Evolutionary conservation across 2,329 filamentous ascomycete genomes (phyloP), one percentile per base, ranked within the genome.

Genomic region (Bisporella sp.): DNA sequence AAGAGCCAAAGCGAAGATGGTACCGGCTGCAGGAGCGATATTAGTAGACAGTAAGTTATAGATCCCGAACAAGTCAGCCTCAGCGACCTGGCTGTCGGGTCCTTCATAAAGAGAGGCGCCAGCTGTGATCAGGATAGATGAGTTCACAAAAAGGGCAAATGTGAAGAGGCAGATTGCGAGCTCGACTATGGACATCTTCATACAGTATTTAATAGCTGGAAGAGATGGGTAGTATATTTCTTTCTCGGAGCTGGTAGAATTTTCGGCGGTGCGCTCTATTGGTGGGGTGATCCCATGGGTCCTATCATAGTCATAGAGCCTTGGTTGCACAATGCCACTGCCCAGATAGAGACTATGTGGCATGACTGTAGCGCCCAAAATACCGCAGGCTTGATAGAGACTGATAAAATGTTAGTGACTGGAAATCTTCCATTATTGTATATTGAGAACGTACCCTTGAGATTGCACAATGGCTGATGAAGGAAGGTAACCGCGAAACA

Each of bases 81-180:
- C 73, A 5, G 75, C 70, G 1, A 86, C 85, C 3, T 78, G 45
- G 8, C 35, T n/a, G 35, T 37, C n/a, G 13, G 42, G 48, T n/a
- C 50, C 78, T 4, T 76, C 68, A 63, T 85, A 90, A 0, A 95
- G 76, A 0, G 86, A 84, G 0, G 87, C 82, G 29, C 89, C 90
- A 0, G 90, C 84, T 9, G 90, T 84, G 59, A 93, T 89, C 11
- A 93, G 75, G 60, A 93, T 92, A 35, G 87, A 78, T 48, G 81
- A 87, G 71, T 93, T 93, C 62, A 92, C 85, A 62, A 93, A 93
- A 4, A 93, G 76, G 0, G 88, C 88, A 64, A 92, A 91, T 0
- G 86, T 89, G 64, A 90, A 89, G 35, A 93, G 81, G 0, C 84
- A 86, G 11, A 89, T 63, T 5, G 79, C 72, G 7, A 91, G 71